Percentiles rank a stretch among this genome's conserved stretches.
These are phyloP conservation scores for Aegle marmelos DNA, from an alignment of 345 rosid species.

Conservation along the genomic window DNA sequence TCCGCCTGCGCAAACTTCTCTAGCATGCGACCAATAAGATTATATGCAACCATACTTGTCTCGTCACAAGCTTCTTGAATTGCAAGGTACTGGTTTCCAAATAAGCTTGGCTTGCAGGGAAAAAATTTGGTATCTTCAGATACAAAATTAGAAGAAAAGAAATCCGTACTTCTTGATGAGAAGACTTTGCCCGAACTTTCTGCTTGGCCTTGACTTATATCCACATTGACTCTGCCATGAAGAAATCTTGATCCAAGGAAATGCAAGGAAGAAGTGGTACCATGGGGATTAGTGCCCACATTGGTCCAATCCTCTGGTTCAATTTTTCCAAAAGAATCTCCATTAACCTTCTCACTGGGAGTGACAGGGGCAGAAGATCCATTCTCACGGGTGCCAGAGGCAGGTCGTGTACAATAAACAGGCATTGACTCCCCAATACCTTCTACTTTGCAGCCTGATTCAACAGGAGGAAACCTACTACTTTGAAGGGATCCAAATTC, in stretches of 20 bases:
- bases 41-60: constrained; percentile 63
- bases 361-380: constrained; percentile 16
- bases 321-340: neutral
- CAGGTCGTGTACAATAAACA: constrained; percentile 10
- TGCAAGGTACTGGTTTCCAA: constrained; percentile 50
- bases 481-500: constrained; percentile 18
- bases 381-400: constrained; percentile 15
- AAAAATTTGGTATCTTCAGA: constrained; percentile 20
- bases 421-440: constrained; percentile 50
- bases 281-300: constrained; percentile 22
- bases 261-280: constrained; percentile 21
- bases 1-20: constrained; percentile 45
- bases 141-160: constrained; percentile 20
- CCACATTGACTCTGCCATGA: constrained; percentile 12
- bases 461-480: constrained; percentile 24
- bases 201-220: constrained; percentile 13
- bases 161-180: constrained; percentile 9
- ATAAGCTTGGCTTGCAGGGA: constrained; percentile 21
- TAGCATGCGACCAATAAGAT: constrained; percentile 55
- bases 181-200: constrained; percentile 15
- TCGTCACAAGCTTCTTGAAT: constrained; percentile 79
- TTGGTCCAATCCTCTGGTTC: constrained; percentile 19
- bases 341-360: neutral
- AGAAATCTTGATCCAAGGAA: constrained; percentile 22
- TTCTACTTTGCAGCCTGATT: constrained; percentile 42